phyloP scores from a whole-genome alignment of 208 protist genomes.

The Acanthamoeba triangularis region DNA sequence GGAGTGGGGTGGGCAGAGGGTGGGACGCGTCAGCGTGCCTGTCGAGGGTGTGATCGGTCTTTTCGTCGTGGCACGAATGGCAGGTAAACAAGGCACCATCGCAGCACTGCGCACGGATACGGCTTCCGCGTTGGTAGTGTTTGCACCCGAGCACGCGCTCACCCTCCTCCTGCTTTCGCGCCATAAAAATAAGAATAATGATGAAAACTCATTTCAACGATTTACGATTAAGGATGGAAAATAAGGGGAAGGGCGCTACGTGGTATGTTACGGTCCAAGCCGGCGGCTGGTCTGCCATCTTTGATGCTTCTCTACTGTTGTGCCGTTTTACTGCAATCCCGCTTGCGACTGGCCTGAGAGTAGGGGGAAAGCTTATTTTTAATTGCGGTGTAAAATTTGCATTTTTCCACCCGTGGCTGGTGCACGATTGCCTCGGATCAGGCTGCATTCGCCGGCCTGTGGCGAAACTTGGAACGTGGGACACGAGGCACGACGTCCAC shows the following conservation, averaged over 20 bases:
- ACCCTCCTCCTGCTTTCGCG: neutral
- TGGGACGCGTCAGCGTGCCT: neutral
- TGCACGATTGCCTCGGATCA: no score
- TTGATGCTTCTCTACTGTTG: neutral
- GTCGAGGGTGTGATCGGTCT: constrained; percentile 50
- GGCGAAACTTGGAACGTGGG: no score
- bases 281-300: neutral
- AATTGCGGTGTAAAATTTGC: no score
- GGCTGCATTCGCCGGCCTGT: no score
- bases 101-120: constrained; percentile 2
- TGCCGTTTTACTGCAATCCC: neutral
- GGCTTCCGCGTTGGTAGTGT: constrained; percentile 38
- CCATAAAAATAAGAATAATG: neutral
- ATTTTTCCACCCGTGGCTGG: no score
- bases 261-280: neutral
- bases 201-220: neutral
- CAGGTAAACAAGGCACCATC: constrained; percentile 38
- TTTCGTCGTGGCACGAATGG: constrained; percentile 50
- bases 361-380: no score
- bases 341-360: no score
- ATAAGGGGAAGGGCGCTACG: neutral
- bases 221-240: neutral
- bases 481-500: no score
- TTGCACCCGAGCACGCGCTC: neutral
- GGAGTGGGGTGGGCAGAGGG: neutral